Evolutionary conservation across 2,329 filamentous ascomycete species (phyloP).

Genomic region (Paradendryphiella salina): DNA sequence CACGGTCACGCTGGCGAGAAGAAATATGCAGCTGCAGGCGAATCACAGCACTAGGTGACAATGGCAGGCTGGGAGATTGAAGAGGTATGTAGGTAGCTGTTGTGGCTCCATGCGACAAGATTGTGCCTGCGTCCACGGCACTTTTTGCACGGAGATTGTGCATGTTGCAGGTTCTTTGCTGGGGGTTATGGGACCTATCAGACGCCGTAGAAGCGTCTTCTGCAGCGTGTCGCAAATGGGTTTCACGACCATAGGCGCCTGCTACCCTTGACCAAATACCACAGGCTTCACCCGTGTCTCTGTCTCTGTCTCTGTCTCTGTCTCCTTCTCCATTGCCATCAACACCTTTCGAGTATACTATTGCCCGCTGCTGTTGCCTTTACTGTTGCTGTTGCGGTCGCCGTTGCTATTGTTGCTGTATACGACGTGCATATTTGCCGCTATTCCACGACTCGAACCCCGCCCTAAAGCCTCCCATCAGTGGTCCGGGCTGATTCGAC

Average conservation of each 20-base stretch:
- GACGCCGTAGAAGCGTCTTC: constrained; percentile 22
- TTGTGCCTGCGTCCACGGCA: neutral
- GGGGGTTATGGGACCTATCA: constrained; percentile 20
- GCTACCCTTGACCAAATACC: constrained; percentile 27
- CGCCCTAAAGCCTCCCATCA: constrained; percentile 13
- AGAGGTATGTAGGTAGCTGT: neutral
- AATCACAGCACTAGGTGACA: constrained; percentile 20
- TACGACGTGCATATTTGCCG: neutral
- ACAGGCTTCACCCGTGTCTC: constrained; percentile 1
- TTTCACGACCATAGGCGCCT: constrained; percentile 36
- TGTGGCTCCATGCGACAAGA: neutral
- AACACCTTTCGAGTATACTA: neutral
- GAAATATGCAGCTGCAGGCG: constrained; percentile 19
- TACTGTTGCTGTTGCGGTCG: constrained; percentile 1
- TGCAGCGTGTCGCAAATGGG: constrained; percentile 32
- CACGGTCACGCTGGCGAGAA: constrained; percentile 21
- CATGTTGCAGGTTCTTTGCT: no score
- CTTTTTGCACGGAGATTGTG: no score
- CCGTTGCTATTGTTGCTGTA: neutral
- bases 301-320: neutral
- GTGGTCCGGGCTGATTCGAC: constrained; percentile 24
- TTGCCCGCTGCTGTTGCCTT: neutral
- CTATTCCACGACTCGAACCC: constrained; percentile 19
- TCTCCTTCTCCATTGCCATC: neutral
- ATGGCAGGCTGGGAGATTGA: neutral